These are phyloP conservation scores for Fomes fomentarius DNA, from an alignment of 1,284 basidiomycete genomes.

Conservation along the genomic window DNA sequence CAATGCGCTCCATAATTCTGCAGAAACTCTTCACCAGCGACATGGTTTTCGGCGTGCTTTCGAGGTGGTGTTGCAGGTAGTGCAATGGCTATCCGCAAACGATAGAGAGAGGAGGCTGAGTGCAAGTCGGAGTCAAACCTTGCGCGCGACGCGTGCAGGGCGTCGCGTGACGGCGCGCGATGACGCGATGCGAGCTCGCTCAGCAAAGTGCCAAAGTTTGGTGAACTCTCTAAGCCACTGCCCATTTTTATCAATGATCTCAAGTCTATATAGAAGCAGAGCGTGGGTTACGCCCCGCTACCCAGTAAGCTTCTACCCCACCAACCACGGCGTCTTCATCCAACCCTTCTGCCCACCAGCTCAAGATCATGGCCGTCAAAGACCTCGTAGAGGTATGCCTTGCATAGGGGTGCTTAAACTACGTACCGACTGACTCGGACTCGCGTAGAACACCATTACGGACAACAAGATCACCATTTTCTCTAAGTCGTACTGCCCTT, in stretches of 20 bases:
- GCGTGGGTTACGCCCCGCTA: constrained; percentile 22
- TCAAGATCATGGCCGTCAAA: constrained; percentile 42
- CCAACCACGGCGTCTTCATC: constrained; percentile 34
- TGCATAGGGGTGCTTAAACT: too few species aligned
- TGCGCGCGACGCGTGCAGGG: neutral
- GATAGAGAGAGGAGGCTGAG: neutral
- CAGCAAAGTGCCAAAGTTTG: too few species aligned
- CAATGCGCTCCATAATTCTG: constrained; percentile 77
- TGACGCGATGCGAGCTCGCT: constrained; percentile 24
- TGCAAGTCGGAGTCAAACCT: neutral
- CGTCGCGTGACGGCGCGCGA: constrained; percentile 20
- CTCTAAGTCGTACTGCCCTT: constrained; percentile 69
- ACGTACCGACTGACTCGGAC: too few species aligned
- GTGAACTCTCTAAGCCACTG: neutral
- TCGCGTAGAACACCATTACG: constrained; percentile 50
- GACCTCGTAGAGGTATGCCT: constrained; percentile 45
- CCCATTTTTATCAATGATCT: constrained; percentile 25
- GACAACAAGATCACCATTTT: constrained; percentile 69
- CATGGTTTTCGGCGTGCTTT: constrained; percentile 26
- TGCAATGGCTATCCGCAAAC: neutral
- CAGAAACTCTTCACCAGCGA: constrained; percentile 54
- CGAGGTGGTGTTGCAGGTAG: neutral
- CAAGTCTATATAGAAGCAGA: constrained; percentile 30
- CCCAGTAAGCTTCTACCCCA: constrained; percentile 30
- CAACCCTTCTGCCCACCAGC: constrained; percentile 42